Base-by-base conservation (phyloP, 1,284 basidiomycete genomes). In the Apiotrichum domesticum region DNA sequence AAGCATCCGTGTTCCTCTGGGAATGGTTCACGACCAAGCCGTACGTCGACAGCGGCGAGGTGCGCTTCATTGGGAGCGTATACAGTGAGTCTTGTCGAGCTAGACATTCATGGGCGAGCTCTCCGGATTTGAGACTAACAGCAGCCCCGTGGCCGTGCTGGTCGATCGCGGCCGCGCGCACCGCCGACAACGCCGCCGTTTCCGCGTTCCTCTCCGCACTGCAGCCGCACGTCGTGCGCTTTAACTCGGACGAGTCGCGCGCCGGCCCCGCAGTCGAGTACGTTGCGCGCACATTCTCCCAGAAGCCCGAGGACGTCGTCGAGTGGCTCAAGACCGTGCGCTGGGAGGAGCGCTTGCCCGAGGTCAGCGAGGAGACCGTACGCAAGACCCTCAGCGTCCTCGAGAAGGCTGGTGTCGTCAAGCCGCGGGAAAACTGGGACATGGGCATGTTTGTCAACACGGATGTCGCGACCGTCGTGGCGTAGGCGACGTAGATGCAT, bases 1-100 rank as follows among this genome's bases (percentile, higher is more conserved):
- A 56, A 73, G 68, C 70, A 2, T 70, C 68, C 8, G 66, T 63
- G n/a, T 73, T 73, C 63, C 67, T 74, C 84, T 96, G 93, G 92
- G 92, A 95, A 74, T 93, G 89, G 88, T 97, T 96, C 76, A 98
- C 95, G 2, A 97, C 94, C 14, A 98, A 97, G 73, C 94, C 95
- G 1, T 96, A 84, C 67, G 83, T 82, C 13, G 90, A 95, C 72
- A 80, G 81, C 13, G 89, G 88, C 35, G 85, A 92, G 73, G 88
- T 87, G 48, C 84, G 87, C 46, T 92, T 93, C 68, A 74, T 78
- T 53, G 75, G 75, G 21, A 76, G 69, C 5, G 73, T 74, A 5
- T 72, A 73, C 60, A 77, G 75, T 75, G 47, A 56, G 69, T 66
- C 3, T 6, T 21, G 21, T 21, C 21, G 21, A 21, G 21, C 21